These are phyloP conservation scores for Thalia dealbata DNA, from an alignment of 176 grass and related monocot species.

Conservation along the genomic window DNA sequence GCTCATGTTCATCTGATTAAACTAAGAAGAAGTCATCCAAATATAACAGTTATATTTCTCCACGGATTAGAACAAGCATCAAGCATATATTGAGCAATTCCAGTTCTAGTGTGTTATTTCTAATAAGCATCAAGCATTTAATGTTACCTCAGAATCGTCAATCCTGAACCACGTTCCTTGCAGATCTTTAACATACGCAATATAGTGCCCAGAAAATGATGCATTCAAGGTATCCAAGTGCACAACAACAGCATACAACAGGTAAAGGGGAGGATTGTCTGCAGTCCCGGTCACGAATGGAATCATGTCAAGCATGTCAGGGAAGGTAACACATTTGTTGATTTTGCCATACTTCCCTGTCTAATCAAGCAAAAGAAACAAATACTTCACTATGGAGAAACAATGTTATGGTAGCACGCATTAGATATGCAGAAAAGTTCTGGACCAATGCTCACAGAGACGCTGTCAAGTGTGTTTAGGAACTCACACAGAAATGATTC, in stretches of 20 bases:
- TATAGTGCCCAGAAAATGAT: constrained; percentile 93
- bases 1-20: neutral
- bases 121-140: neutral
- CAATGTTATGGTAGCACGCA: too few species aligned
- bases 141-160: constrained; percentile 82
- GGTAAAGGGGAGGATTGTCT: constrained; percentile 82
- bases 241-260: constrained; percentile 88
- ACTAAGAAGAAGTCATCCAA: too few species aligned
- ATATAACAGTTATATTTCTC: too few species aligned
- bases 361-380: constrained; percentile 19
- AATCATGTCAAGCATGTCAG: constrained; percentile 98
- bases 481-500: constrained; percentile 2
- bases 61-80: too few species aligned
- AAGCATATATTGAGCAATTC: too few species aligned
- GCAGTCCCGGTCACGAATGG: constrained; percentile 80
- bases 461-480: neutral
- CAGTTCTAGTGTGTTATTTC: too few species aligned
- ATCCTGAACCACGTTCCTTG: constrained; percentile 93
- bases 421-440: too few species aligned
- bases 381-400: neutral
- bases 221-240: constrained; percentile 88
- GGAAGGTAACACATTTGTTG: constrained; percentile 98
- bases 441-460: too few species aligned
- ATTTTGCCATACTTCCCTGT: constrained; percentile 98
- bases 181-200: constrained; percentile 93